These are phyloP conservation scores for Suillus occidentalis DNA, from an alignment of 768 basidiomycete genomes.

Conservation along the genomic window DNA sequence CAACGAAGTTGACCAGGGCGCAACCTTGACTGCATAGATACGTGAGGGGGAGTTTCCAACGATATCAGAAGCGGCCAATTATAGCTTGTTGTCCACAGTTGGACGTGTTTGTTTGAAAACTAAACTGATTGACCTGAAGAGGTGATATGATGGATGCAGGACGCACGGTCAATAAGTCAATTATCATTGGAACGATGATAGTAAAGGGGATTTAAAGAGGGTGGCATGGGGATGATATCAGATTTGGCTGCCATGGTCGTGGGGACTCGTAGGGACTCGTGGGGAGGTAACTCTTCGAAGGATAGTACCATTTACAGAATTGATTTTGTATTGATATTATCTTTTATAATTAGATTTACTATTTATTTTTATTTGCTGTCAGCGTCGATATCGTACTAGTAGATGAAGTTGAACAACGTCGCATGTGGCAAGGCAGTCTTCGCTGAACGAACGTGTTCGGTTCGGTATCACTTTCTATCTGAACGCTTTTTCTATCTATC, in stretches of 20 bases:
- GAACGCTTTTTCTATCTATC: conserved; percentile 12
- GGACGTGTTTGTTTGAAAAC: conserved; percentile 2
- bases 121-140: conserved; percentile 1
- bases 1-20: background rate
- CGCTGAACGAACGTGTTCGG: conserved; percentile 8
- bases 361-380: conserved; percentile 8
- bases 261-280: background rate
- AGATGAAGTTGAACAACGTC: conserved; percentile 4
- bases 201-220: background rate
- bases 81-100: conserved; percentile 6
- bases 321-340: background rate
- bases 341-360: background rate
- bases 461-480: conserved; percentile 20
- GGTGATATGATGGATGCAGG: conserved; percentile 2
- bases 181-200: background rate
- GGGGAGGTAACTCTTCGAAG: background rate
- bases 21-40: conserved; percentile 1
- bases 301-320: background rate
- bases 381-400: background rate
- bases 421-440: conserved; percentile 7
- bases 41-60: background rate
- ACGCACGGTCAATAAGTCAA: background rate
- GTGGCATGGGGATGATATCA: conserved; percentile 1
- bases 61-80: conserved; percentile 9
- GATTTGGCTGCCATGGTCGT: background rate